Percentiles rank a stretch among this genome's conserved stretches.
phyloP scores from a whole-genome alignment of 2,329 filamentous ascomycete species.

The Paecilomyces niveus region DNA sequence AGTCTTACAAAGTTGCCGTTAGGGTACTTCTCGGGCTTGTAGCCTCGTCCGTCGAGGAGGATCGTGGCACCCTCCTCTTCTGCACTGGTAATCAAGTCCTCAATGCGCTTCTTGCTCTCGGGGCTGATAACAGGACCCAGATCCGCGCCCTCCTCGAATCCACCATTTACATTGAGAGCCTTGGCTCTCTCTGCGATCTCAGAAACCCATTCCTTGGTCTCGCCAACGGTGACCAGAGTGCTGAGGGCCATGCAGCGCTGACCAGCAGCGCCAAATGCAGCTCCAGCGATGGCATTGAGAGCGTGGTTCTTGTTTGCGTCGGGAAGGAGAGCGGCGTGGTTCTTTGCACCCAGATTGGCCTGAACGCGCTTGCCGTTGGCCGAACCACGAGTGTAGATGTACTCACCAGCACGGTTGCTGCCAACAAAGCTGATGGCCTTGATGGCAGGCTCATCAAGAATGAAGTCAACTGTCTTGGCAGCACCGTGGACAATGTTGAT shows the following conservation, averaged over 20 bases:
- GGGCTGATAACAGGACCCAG: slow-evolving; percentile 56
- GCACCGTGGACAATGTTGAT: slow-evolving; percentile 60
- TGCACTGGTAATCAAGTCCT: slow-evolving; percentile 52
- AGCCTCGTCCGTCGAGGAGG: slow-evolving; percentile 52
- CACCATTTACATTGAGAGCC: slow-evolving; percentile 52
- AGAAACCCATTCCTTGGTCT: slow-evolving; percentile 55
- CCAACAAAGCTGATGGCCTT: slow-evolving; percentile 62
- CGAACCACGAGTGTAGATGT: slow-evolving; percentile 55
- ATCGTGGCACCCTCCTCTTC: slow-evolving; percentile 56
- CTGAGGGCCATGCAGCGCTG: slow-evolving; percentile 62
- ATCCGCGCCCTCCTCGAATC: slow-evolving; percentile 55
- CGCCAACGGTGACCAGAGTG: slow-evolving; percentile 55
- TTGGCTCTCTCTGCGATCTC: slow-evolving; percentile 57
- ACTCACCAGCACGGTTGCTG: slow-evolving; percentile 58
- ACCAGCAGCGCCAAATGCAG: slow-evolving; percentile 59
- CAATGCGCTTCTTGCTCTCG: slow-evolving; percentile 52
- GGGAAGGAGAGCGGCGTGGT: slow-evolving; percentile 57
- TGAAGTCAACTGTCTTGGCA: slow-evolving; percentile 57
- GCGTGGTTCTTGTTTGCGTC: slow-evolving; percentile 62
- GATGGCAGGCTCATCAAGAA: slow-evolving; percentile 58
- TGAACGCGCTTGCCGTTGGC: slow-evolving; percentile 60
- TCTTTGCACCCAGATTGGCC: slow-evolving; percentile 61
- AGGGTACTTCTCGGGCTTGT: slow-evolving; percentile 53
- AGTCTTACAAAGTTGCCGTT: slow-evolving; percentile 61
- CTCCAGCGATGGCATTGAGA: slow-evolving; percentile 58